Evolutionary conservation across 140 eudicot genomes (phyloP), one percentile per base, ranked within the genome.

Genomic region (Erigeron philadelphicus): DNA sequence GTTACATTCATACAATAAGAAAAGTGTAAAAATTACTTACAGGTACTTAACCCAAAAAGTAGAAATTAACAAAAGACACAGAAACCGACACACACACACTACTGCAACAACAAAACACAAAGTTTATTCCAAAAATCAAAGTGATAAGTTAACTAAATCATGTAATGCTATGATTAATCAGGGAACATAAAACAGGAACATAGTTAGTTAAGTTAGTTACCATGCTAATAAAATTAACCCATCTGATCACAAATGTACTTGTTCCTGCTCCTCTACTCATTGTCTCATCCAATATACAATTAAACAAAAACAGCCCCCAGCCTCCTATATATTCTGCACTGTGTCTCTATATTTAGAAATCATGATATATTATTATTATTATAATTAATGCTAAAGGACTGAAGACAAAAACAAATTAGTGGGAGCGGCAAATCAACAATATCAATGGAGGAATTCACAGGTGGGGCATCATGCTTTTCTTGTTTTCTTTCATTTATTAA

Each of bases 211-310:
- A 41, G 25, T n/a, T 47, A 7, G 54, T 54, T 81, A 88, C 96
- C 82, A 88, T 77, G 6, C 87, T 81, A 1, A 88, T 77, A 75
- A 85, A 81, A 72, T 88, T 86, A 80, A 88, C 79, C 96, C 96
- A 88, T 83, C 85, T 80, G 83, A 88, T 88, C 35, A 88, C 83
- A 75, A 85, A 88, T 50, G 93, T 85, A 81, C 93, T 85, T 58
- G 93, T 83, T 75, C 87, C 96, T 45, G 50, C 83, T 81, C 88
- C 78, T 81, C 6, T 54, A 55, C 38, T 31, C 38, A 31, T 31
- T 31, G 38, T 31, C 38, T 31, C 38, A 31, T 31, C 38, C 65
- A 3, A n/a, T n/a, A n/a, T n/a, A n/a, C n/a, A n/a, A n/a, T n/a
- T n/a, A 13, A 54, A 54, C 9, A 35, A 25, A 44, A 49, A 73